Evolutionary conservation across 164 flowering plant species (phyloP), one percentile per base, ranked within the genome.

Genomic region (Annona cherimola): DNA sequence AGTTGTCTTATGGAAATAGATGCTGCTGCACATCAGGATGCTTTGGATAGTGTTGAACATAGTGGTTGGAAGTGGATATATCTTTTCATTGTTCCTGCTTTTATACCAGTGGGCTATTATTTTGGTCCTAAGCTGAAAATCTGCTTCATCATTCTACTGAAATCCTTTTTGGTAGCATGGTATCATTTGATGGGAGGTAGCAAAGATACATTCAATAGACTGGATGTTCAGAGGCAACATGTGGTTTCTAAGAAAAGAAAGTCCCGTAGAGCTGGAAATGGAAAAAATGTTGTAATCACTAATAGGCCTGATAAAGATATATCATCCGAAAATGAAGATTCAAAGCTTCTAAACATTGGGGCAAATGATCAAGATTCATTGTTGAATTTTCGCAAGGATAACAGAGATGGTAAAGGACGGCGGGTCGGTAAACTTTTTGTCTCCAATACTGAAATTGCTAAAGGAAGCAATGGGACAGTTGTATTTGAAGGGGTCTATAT

Each of bases 391-490:
- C 69, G 73, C 55, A 74, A 77, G 60, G 43, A 74, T 62, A 63
- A 42, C 54, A 74, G 82, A 74, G 79, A 78, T 74, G 74, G 76
- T 42, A 60, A 70, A 73, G 96, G 90, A 26, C 86, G 86, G 18
- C 79, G 68, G 71, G 76, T 95, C 79, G 97, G 97, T 75, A 90
- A 86, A 67, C 67, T 93, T 50, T 71, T 83, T 61, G 79, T 95
- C 3, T 83, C 89, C 19, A 85, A 77, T 66, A 81, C 39, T 65
- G 96, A 88, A 79, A 95, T 95, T 75, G 98, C 96, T 9, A 93
- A 85, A 76, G 99, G 99, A 69, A 93, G 99, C 82, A 93, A 92
- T 79, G 99, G 99, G 12, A 95, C 98, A 2, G 69, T 90, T 77
- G 91, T 95, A 40, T 82, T 91, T 45, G 95, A 95, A 79, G 99